Percentiles rank a stretch among this genome's conserved stretches.
Conservation (phyloP, 305 asterid genomes). For the Fraxinus velutina region DNA sequence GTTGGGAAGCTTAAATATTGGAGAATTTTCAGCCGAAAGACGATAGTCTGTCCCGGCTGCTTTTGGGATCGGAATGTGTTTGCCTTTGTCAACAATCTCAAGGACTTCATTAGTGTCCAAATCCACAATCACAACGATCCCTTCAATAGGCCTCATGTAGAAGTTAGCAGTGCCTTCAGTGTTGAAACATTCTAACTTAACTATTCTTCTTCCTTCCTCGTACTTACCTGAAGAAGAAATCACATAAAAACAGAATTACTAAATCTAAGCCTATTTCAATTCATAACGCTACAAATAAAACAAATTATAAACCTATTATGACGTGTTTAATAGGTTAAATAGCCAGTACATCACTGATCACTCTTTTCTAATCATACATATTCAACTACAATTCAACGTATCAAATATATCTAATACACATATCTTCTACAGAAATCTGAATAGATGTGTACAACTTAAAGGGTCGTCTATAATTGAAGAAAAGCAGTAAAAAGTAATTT, state of each 20-base stretch:
- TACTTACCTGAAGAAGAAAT: slow-evolving; percentile 32
- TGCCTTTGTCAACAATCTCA: slow-evolving; percentile 46
- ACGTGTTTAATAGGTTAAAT: not conserved
- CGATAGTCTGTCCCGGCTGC: slow-evolving; percentile 55
- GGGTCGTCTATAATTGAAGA: not conserved
- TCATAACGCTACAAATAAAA: not conserved
- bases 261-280: not conserved
- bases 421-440: not conserved
- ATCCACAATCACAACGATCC: slow-evolving; percentile 47
- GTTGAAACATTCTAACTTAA: slow-evolving; percentile 51
- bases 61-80: slow-evolving; percentile 55
- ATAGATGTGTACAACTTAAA: not conserved
- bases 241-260: not conserved
- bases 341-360: not conserved
- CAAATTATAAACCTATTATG: not conserved
- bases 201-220: slow-evolving; percentile 61
- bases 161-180: slow-evolving; percentile 55
- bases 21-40: slow-evolving; percentile 24
- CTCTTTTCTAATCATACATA: not conserved
- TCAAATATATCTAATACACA: not conserved
- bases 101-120: slow-evolving; percentile 45
- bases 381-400: not conserved
- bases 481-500: no score
- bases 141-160: slow-evolving; percentile 82
- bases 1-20: slow-evolving; percentile 41